Conservation (phyloP, 2,329 filamentous ascomycete species). For the Nemania bipapillata region DNA sequence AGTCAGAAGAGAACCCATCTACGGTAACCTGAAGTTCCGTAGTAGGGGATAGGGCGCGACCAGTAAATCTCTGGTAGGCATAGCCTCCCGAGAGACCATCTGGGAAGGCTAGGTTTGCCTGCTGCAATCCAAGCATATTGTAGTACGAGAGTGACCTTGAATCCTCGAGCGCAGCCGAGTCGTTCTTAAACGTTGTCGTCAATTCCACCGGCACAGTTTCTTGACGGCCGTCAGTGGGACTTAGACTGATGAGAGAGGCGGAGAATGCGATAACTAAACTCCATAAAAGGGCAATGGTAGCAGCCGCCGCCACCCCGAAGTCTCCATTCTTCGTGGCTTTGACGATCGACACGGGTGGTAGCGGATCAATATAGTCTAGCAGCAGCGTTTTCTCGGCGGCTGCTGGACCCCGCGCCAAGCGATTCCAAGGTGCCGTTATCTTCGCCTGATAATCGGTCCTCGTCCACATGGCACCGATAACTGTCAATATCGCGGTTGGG, state of each 20-base stretch:
- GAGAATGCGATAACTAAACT: constrained; percentile 7
- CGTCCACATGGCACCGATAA: constrained; percentile 4
- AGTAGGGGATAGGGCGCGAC: background rate
- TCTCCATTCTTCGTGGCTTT: background rate
- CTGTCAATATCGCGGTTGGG: constrained; percentile 14
- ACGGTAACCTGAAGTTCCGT: constrained; percentile 1
- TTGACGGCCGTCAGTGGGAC: background rate
- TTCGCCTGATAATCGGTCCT: constrained; percentile 14
- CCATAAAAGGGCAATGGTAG: background rate
- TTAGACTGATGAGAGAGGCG: constrained; percentile 10
- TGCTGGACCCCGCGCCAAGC: background rate
- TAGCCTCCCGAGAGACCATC: background rate
- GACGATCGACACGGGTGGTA: background rate
- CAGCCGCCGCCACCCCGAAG: constrained; percentile 8
- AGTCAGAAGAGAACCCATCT: constrained; percentile 11
- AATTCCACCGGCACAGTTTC: background rate
- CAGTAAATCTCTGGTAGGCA: constrained; percentile 11
- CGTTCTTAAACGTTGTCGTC: background rate
- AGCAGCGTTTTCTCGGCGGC: background rate
- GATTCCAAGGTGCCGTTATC: constrained; percentile 13
- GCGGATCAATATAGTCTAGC: constrained; percentile 7
- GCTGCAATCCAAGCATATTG: constrained; percentile 10
- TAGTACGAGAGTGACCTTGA: background rate
- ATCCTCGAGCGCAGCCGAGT: background rate
- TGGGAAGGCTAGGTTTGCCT: constrained; percentile 4